Percentiles rank a stretch among this genome's conserved stretches.
phyloP scores from a whole-genome alignment of 371 early-diverging fungal species.

The Encephalitozoon cuniculi region DNA sequence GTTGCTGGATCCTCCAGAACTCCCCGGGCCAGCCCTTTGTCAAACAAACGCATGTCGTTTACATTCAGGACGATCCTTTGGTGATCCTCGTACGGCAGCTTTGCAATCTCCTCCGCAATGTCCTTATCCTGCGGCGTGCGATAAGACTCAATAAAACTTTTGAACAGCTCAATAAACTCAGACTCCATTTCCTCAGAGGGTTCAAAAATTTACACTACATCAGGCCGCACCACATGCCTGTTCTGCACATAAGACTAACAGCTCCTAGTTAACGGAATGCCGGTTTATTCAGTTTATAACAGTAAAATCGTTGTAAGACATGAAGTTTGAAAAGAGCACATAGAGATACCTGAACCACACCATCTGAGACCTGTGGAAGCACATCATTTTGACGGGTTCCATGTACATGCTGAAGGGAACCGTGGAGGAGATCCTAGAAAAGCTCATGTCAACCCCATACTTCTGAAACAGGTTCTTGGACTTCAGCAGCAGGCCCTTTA shows the following conservation, averaged over 20 bases:
- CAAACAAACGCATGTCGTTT: constrained; percentile 52
- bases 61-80: constrained; percentile 52
- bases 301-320: constrained; percentile 68
- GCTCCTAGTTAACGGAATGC: neutral
- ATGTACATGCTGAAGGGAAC: constrained; percentile 61
- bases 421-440: neutral
- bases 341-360: constrained; percentile 88
- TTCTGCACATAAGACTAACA: neutral
- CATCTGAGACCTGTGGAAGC: constrained; percentile 72
- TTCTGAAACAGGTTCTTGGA: constrained; percentile 67
- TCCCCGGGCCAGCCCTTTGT: constrained; percentile 38
- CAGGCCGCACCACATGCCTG: neutral
- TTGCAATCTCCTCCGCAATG: constrained; percentile 12
- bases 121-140: neutral
- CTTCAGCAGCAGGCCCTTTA: constrained; percentile 62
- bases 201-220: neutral
- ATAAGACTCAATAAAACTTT: constrained; percentile 24
- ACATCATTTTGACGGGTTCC: constrained; percentile 70
- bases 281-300: neutral
- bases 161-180: constrained; percentile 1
- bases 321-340: constrained; percentile 79
- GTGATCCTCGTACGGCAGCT: neutral
- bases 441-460: constrained; percentile 62
- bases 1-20: constrained; percentile 50
- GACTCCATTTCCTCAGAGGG: neutral